Evolutionary conservation across 306 rosid species (phyloP).

Genomic region (Quercus aquifolioides): DNA sequence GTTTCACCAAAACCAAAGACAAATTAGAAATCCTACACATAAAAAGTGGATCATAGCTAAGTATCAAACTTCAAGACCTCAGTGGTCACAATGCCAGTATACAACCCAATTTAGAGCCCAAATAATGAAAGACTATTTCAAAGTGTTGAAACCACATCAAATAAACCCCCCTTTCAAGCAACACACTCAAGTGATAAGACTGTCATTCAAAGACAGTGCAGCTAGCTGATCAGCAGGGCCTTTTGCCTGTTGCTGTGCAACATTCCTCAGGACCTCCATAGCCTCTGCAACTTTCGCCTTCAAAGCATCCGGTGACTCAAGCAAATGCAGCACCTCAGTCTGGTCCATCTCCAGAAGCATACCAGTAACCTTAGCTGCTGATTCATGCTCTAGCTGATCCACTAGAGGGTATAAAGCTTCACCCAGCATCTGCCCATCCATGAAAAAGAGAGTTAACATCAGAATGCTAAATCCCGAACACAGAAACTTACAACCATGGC

Average conservation of each 20-base stretch:
- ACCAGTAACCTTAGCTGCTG: slow-evolving; percentile 73
- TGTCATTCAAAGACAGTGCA: slow-evolving; percentile 54
- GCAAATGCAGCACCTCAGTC: slow-evolving; percentile 69
- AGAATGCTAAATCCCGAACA: background rate
- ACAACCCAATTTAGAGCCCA: too few species aligned
- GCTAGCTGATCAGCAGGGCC: slow-evolving; percentile 53
- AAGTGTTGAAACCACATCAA: background rate
- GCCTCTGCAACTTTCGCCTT: slow-evolving; percentile 77
- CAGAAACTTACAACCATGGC: background rate
- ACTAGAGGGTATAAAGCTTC: slow-evolving; percentile 68
- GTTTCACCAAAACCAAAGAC: background rate
- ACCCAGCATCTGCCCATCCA: slow-evolving; percentile 64
- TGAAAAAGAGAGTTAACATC: too few species aligned
- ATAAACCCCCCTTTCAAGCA: background rate
- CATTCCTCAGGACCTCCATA: slow-evolving; percentile 66
- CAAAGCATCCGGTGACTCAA: slow-evolving; percentile 70
- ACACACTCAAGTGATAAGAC: slow-evolving; percentile 32
- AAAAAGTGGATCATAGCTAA: background rate
- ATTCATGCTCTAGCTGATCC: slow-evolving; percentile 61
- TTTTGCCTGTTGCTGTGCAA: slow-evolving; percentile 52
- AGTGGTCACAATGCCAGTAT: background rate
- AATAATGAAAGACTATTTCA: background rate
- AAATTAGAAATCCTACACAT: background rate
- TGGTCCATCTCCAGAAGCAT: slow-evolving; percentile 92
- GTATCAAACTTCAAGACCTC: background rate